A percentile compares a stretch with the other conserved stretches of the same genome.
Evolutionary conservation across 257 asterid species (phyloP).

Genomic region (Agastache rugosa): DNA sequence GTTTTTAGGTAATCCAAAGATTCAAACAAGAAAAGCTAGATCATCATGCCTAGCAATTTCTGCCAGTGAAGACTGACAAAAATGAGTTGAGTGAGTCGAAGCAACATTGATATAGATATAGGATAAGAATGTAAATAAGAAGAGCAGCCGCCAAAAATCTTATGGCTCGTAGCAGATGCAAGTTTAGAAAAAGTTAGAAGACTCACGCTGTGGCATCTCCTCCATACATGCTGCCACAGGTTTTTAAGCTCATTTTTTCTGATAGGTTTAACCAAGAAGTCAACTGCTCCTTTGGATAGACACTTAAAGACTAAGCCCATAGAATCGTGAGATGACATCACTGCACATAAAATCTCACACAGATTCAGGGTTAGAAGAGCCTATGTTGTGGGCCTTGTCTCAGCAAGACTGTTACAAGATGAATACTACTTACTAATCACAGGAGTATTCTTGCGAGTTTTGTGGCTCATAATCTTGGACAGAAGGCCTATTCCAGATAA

Average conservation of each 20-base stretch:
- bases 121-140: conserved; percentile 7
- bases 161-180: conserved; percentile 19
- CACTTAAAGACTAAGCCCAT: conserved; percentile 91
- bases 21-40: conserved; percentile 6
- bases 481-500: conserved; percentile 83
- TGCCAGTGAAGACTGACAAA: conserved; percentile 15
- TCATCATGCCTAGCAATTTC: neutral
- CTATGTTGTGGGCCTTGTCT: conserved; percentile 28
- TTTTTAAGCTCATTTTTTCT: conserved; percentile 94
- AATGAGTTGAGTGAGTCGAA: conserved; percentile 11
- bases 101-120: conserved; percentile 15
- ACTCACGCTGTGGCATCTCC: conserved; percentile 91
- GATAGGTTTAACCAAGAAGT: conserved; percentile 90
- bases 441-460: conserved; percentile 77
- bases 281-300: conserved; percentile 95
- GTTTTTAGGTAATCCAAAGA: neutral
- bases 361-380: conserved; percentile 35
- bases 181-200: conserved; percentile 24
- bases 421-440: conserved; percentile 74
- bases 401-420: conserved; percentile 23
- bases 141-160: conserved; percentile 17
- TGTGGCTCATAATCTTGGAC: conserved; percentile 83
- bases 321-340: conserved; percentile 97
- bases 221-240: conserved; percentile 98
- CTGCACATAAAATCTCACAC: conserved; percentile 57